phyloP scores from a whole-genome alignment of 768 basidiomycete genomes.

The Trametes sanguinea region DNA sequence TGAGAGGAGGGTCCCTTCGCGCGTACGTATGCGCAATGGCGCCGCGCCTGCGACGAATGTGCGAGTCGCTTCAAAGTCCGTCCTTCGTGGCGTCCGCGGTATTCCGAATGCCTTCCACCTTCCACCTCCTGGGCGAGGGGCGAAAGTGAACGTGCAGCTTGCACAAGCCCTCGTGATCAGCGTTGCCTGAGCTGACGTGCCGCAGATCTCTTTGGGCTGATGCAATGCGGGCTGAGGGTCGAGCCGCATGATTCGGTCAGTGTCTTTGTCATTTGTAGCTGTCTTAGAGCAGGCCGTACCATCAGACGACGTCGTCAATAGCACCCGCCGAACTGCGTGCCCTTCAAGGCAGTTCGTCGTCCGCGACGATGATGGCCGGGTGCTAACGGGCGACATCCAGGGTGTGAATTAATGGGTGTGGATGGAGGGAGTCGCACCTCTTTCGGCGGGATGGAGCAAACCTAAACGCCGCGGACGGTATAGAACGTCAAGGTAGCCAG shows the following conservation, averaged over 20 bases:
- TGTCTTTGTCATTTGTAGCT: neutral
- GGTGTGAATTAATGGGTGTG: neutral
- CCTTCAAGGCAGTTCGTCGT: neutral
- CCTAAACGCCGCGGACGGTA: conserved; percentile 3
- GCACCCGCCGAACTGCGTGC: neutral
- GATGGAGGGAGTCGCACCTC: neutral
- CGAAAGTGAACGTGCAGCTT: conserved; percentile 11
- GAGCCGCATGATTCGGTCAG: conserved; percentile 5
- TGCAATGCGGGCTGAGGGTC: conserved; percentile 10
- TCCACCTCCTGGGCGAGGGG: neutral
- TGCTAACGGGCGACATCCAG: neutral
- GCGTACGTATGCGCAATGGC: neutral
- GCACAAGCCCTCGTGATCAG: conserved; percentile 12
- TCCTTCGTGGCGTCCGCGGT: neutral
- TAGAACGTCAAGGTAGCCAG: neutral
- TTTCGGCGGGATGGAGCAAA: neutral
- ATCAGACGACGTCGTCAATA: neutral
- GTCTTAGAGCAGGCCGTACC: neutral
- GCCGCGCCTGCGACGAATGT: neutral
- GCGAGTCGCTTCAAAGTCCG: neutral
- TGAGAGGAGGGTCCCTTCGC: conserved; percentile 3
- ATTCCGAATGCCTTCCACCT: neutral
- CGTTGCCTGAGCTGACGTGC: conserved; percentile 11
- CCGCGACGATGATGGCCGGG: conserved; percentile 3
- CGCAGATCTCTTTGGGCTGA: conserved; percentile 19